These are phyloP conservation scores for Juglanconis sp. DNA, from an alignment of 2,329 filamentous ascomycete genomes.

Conservation along the genomic window DNA sequence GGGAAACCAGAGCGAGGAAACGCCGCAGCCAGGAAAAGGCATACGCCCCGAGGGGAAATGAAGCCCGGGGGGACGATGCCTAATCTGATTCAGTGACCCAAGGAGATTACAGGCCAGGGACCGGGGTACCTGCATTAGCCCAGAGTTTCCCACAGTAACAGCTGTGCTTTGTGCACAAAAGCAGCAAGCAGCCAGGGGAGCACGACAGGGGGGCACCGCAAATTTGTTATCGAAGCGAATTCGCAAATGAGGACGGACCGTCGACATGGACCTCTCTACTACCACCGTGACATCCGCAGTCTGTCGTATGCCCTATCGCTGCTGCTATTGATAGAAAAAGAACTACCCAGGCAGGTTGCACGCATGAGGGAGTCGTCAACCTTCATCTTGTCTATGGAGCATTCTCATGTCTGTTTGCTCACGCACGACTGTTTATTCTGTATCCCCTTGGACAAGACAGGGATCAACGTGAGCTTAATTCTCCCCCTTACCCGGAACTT, in stretches of 20 bases:
- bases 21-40: no score
- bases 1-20: not conserved
- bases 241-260: conserved; percentile 1
- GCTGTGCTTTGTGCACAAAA: not conserved
- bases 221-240: conserved; percentile 3
- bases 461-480: no score
- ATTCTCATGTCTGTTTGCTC: not conserved
- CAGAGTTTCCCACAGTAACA: not conserved
- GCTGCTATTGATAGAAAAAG: not conserved
- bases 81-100: not conserved
- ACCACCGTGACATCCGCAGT: not conserved
- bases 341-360: not conserved
- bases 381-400: not conserved
- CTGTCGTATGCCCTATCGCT: not conserved
- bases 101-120: not conserved
- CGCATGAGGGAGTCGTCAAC: not conserved
- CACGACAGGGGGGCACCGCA: not conserved
- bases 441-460: not conserved
- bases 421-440: not conserved
- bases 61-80: not conserved
- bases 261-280: not conserved
- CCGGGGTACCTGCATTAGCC: conserved; percentile 5
- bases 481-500: no score
- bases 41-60: no score
- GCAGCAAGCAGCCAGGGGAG: not conserved